Evolutionary conservation across 140 eudicot species (phyloP), one percentile per base, ranked within the genome.

Genomic region (Bidens hawaiensis): DNA sequence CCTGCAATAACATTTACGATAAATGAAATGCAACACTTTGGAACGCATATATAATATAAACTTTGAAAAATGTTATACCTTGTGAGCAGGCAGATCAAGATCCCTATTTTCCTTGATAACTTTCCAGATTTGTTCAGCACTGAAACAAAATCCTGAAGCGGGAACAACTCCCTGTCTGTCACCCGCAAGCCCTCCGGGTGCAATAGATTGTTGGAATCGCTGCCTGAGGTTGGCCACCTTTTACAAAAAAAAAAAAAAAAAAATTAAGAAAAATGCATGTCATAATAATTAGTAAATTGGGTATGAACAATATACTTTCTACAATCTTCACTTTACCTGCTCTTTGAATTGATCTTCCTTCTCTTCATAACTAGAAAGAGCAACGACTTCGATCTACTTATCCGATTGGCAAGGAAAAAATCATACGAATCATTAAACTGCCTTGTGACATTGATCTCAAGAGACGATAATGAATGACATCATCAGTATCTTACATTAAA

Each of bases 321-420:
- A 31, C 19, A n/a, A n/a, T n/a, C 3, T 34, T 30, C 3, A 41
- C 14, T 56, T 21, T 80, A 90, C 97, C 97, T 90, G 96, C 80
- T 87, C 94, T 73, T 65, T 86, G 33, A 90, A 90, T 46, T 77
- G 97, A 48, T 90, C 96, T 85, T 90, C 97, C 78, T 90, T 90
- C 79, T 90, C 97, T 71, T 90, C 97, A 66, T 6, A 90, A 74
- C 97, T 90, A 51, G 94, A 75, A 60, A 90, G 84, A 70, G 97
- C 97, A 28, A 82, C 89, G 43, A 86, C 97, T 66, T 90, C 88
- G 62, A 90, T 89, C 97, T 90, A 73, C 69, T 36, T 55, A 69
- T 68, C 14, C 34, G 27, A 49, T 34, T 19, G 16, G 33, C 47
- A 28, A 19, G 49, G 18, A 13, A 28, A 8, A 22, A 4, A 47